Base-by-base conservation (phyloP, 2,329 filamentous ascomycete genomes). In the Sporothrix protearum region DNA sequence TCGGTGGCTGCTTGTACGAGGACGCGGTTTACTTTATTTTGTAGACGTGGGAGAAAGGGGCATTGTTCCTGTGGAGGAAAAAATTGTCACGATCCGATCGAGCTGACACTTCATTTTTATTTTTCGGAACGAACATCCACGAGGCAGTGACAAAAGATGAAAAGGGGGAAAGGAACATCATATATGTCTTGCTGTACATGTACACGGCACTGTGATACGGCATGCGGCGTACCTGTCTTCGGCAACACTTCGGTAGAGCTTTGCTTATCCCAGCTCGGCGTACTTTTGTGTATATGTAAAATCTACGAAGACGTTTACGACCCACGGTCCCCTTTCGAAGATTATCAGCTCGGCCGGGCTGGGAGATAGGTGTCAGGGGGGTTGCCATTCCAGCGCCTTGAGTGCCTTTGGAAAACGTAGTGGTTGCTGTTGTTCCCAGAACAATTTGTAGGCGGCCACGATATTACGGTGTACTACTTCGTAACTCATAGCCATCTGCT, bases 1-100 rank as follows among this genome's bases (percentile, higher is more conserved):
- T 68, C 64, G 64, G 64, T 22, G 47, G 36, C 45, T 39, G 30
- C 28, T 53, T 51, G 64, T 39, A 30, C 64, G 64, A 68, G 47
- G 66, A 49, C 19, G 66, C 66, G 5, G 25, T 39, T 45, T 45
- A 45, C 14, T 16, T 45, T 45, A 45, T 3, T 16, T 12, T 16
- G 14, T 47, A 19, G 42, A 47, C 14, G 42, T 4, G 42, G 14
- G 39, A 45, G 45, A 64, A 64, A n/a, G 59, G 59, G 36, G 10
- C 19, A 42, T 42, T 59, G 33, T 64, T 22, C n/a, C 22, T 25
- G 36, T 12, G n/a, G 12, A 36, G 4, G 57, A 22, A 22, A 57
- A 57, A 28, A n/a, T n/a, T 10, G 28, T 33, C 28, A 53, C n/a
- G 49, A 53, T 28, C 49, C 22, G 4, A 30, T 33, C 5, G 16